A percentile compares a stretch with the other conserved stretches of the same genome.
These are phyloP conservation scores for Blepharisma japonicum DNA, from an alignment of 73 alveolate species.

Conservation along the genomic window DNA sequence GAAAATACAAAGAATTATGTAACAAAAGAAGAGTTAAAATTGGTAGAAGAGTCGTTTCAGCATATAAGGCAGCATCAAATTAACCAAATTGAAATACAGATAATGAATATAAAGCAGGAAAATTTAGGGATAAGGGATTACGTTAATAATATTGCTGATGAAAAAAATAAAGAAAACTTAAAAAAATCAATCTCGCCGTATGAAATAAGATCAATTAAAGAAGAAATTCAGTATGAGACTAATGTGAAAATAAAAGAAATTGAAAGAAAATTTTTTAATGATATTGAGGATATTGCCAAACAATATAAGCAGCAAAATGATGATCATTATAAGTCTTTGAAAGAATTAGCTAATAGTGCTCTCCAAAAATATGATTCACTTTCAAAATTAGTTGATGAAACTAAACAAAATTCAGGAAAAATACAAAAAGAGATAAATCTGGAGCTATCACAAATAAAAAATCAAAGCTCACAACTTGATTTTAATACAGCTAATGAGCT, in stretches of 20 bases:
- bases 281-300: too few relatives aligned
- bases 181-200: neutral
- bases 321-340: too few relatives aligned
- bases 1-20: neutral
- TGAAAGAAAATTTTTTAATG: neutral
- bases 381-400: too few relatives aligned
- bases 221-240: neutral
- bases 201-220: neutral
- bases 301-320: too few relatives aligned
- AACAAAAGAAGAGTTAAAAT: neutral
- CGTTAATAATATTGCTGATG: neutral
- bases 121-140: neutral
- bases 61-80: neutral
- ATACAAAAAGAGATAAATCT: too few relatives aligned
- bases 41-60: conserved; percentile 1
- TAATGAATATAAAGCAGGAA: neutral
- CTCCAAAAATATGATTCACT: too few relatives aligned
- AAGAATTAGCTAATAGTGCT: too few relatives aligned
- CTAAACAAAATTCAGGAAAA: too few relatives aligned
- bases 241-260: neutral
- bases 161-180: neutral
- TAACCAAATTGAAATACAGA: neutral
- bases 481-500: too few relatives aligned
- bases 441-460: too few relatives aligned
- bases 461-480: too few relatives aligned